Evolutionary conservation across 257 asterid species (phyloP).

Genomic region (Asclepias syriaca): DNA sequence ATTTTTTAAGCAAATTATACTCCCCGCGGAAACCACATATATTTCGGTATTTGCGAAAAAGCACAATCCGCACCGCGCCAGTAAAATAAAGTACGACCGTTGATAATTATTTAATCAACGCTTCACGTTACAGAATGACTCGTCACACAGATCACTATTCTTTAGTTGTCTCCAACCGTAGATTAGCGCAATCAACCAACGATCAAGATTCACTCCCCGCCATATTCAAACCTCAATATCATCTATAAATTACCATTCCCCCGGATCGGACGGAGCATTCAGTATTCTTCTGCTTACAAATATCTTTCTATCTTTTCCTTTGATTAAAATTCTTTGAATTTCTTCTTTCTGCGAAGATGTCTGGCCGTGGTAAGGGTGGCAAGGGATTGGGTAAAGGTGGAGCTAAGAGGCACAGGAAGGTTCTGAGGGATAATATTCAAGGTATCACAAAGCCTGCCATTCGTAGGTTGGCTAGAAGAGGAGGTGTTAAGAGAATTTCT

Average conservation of each 20-base stretch:
- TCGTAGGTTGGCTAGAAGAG: conserved; percentile 38
- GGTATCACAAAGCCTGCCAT: conserved; percentile 43
- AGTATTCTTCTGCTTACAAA: too few relatives aligned
- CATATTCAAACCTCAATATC: conserved; percentile 1
- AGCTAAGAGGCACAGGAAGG: conserved; percentile 42
- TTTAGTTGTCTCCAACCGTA: neutral
- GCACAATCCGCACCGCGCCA: neutral
- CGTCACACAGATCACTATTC: neutral
- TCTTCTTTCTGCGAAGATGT: conserved; percentile 16
- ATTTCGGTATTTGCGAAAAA: neutral
- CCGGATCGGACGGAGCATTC: neutral
- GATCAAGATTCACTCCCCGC: conserved; percentile 8
- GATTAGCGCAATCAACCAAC: neutral
- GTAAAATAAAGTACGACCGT: neutral
- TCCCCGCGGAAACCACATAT: neutral
- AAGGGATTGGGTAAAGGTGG: conserved; percentile 42
- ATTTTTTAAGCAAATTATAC: neutral
- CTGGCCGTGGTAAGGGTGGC: conserved; percentile 40
- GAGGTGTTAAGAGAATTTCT: conserved; percentile 42
- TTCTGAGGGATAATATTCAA: conserved; percentile 36
- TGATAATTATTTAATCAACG: neutral
- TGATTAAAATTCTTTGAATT: neutral
- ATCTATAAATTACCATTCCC: conserved; percentile 9
- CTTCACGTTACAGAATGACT: neutral
- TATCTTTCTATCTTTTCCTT: too few relatives aligned